phyloP scores from a whole-genome alignment of 352 stramenopile species.

The Hyaloperonospora arabidopsidis region DNA sequence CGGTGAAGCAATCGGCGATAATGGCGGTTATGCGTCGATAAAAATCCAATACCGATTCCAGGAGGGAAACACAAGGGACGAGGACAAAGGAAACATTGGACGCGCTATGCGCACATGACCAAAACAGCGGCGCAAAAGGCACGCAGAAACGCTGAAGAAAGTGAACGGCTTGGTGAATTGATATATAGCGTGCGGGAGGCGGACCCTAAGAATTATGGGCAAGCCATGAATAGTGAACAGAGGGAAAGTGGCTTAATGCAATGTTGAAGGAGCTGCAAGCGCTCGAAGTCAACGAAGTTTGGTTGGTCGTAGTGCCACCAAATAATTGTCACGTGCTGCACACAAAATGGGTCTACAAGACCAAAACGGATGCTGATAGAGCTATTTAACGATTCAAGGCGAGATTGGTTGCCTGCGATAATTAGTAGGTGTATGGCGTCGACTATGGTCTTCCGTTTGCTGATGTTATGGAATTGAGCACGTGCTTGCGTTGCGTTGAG shows the following conservation, averaged over 20 bases:
- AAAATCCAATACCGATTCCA: too few species aligned
- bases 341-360: too few species aligned
- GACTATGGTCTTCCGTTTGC: background rate
- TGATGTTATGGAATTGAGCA: background rate
- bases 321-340: too few species aligned
- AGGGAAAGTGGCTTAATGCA: background rate
- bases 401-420: background rate
- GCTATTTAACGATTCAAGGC: conserved; percentile 2
- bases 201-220: conserved; percentile 15
- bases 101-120: background rate
- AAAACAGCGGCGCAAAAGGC: background rate
- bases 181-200: conserved; percentile 2
- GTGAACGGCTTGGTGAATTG: background rate
- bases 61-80: background rate
- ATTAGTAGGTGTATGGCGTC: background rate
- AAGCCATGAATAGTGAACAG: conserved; percentile 4
- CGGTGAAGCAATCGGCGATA: too few species aligned
- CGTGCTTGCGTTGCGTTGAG: background rate
- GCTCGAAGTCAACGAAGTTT: too few species aligned
- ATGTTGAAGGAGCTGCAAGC: conserved; percentile 3
- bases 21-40: too few species aligned
- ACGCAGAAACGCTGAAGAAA: background rate
- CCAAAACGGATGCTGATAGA: background rate
- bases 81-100: background rate
- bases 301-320: too few species aligned